Evolutionary conservation across 495 filamentous ascomycete species (phyloP).

Genomic region (Daldinia vernicosa): DNA sequence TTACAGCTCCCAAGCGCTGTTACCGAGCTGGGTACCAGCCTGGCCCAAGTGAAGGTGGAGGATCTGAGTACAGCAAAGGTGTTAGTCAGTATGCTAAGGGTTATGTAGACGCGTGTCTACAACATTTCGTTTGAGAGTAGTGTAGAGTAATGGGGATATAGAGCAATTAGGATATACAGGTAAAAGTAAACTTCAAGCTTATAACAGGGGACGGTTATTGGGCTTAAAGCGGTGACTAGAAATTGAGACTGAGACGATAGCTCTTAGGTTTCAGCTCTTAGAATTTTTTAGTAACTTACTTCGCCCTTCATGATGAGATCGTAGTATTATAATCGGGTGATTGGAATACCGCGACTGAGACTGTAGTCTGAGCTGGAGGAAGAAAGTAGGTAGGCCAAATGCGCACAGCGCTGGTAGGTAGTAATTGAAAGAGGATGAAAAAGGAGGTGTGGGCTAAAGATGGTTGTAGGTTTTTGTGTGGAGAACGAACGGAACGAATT

Average conservation of each 20-base stretch:
- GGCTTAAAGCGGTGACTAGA: conserved; percentile 3
- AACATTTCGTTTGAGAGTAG: not conserved
- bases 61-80: conserved; percentile 61
- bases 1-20: conserved; percentile 95
- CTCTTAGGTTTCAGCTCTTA: conserved; percentile 3
- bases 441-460: conserved; percentile 40
- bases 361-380: conserved; percentile 34
- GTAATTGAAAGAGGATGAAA: conserved; percentile 33
- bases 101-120: conserved; percentile 10
- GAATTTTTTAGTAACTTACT: conserved; percentile 40
- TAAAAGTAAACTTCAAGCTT: conserved; percentile 14
- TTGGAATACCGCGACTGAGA: conserved; percentile 34
- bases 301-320: conserved; percentile 51
- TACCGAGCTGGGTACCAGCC: conserved; percentile 91
- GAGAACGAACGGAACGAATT: conserved; percentile 22
- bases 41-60: conserved; percentile 93
- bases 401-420: conserved; percentile 43
- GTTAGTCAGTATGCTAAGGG: conserved; percentile 13
- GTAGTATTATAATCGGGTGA: conserved; percentile 32
- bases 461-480: conserved; percentile 36
- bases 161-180: conserved; percentile 1
- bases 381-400: conserved; percentile 25
- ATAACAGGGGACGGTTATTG: not conserved
- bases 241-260: not conserved
- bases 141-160: conserved; percentile 7